A percentile compares a stretch with the other conserved stretches of the same genome.
Evolutionary conservation across 176 grass and related monocot species (phyloP).

Genomic region (Calamus simplicifolius): DNA sequence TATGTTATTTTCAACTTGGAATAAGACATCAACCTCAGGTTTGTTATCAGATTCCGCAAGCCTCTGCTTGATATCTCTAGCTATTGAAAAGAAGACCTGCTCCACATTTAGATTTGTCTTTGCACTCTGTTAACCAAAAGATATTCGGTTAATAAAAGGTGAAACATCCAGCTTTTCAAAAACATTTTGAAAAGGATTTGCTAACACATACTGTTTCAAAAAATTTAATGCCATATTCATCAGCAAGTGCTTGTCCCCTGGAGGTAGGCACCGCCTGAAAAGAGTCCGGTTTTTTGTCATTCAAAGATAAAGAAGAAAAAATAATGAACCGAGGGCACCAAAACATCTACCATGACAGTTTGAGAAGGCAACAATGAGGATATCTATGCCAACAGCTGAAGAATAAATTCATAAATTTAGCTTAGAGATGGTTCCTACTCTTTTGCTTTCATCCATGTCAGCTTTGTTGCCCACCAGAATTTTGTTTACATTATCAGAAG

Average conservation of each 20-base stretch:
- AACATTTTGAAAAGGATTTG: background rate
- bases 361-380: background rate
- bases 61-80: constrained; percentile 37
- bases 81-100: constrained; percentile 35
- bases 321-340: no score
- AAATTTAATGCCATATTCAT: constrained; percentile 38
- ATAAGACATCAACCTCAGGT: constrained; percentile 19
- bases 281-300: background rate
- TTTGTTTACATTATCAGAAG: constrained; percentile 36
- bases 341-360: background rate
- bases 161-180: background rate
- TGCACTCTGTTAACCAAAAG: constrained; percentile 25
- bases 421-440: constrained; percentile 3
- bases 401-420: no score
- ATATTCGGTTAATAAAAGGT: background rate
- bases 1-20: background rate
- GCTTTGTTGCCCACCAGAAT: constrained; percentile 42
- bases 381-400: no score
- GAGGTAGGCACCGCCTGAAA: constrained; percentile 27
- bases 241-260: constrained; percentile 30
- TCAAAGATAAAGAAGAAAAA: background rate
- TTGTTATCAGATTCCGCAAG: constrained; percentile 27
- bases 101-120: constrained; percentile 40
- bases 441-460: constrained; percentile 44
- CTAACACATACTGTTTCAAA: constrained; percentile 26